Evolutionary conservation across 257 asterid species (phyloP).

Genomic region (Primulina eburnea): DNA sequence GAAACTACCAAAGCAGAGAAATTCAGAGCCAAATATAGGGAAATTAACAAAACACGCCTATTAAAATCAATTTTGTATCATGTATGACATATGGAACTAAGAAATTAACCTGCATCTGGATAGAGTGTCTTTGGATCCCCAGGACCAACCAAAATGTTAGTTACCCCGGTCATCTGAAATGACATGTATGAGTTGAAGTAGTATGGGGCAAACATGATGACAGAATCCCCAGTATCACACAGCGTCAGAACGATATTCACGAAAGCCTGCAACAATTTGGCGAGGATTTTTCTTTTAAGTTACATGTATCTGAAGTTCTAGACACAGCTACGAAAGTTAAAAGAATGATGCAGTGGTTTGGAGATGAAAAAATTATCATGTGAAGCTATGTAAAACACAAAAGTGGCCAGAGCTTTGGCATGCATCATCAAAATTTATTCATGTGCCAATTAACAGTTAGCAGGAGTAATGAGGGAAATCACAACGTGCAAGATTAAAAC

Average conservation of each 20-base stretch:
- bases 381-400: constrained; percentile 1
- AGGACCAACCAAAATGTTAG: constrained; percentile 88
- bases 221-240: constrained; percentile 92
- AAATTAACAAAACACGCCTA: background rate
- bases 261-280: constrained; percentile 65
- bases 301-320: background rate
- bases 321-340: background rate
- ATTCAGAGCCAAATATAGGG: background rate
- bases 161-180: constrained; percentile 97
- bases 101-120: constrained; percentile 85
- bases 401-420: background rate
- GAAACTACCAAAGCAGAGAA: background rate
- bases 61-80: background rate
- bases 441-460: background rate
- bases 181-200: constrained; percentile 97
- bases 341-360: background rate
- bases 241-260: constrained; percentile 82
- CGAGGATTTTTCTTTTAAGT: background rate
- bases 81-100: background rate
- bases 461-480: background rate
- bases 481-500: background rate
- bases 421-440: background rate
- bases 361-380: background rate
- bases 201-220: constrained; percentile 94
- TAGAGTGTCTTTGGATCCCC: constrained; percentile 79